phyloP scores from a whole-genome alignment of 495 filamentous ascomycete genomes.

The Cercophora newfieldiana region DNA sequence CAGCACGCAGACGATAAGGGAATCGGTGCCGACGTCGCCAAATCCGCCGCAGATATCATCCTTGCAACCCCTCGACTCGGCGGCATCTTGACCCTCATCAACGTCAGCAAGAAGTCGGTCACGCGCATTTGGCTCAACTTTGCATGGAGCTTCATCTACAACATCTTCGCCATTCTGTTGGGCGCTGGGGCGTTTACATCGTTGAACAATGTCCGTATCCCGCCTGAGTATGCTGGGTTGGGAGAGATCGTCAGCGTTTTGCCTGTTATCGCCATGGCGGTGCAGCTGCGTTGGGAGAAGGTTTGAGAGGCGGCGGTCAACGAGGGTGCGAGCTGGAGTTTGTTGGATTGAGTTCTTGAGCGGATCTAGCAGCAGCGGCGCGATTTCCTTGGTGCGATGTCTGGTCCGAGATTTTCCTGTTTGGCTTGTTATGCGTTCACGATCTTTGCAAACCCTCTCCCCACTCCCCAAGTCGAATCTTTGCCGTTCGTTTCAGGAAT shows the following conservation, averaged over 20 bases:
- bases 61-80: slow-evolving; percentile 57
- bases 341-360: too few species aligned
- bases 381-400: too few species aligned
- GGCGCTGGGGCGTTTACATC: slow-evolving; percentile 67
- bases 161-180: slow-evolving; percentile 68
- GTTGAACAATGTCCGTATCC: slow-evolving; percentile 52
- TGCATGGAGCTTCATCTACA: slow-evolving; percentile 71
- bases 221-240: slow-evolving; percentile 71
- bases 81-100: slow-evolving; percentile 60
- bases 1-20: slow-evolving; percentile 56
- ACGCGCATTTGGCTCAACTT: slow-evolving; percentile 69
- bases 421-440: too few species aligned
- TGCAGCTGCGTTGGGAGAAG: slow-evolving; percentile 22
- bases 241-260: slow-evolving; percentile 78
- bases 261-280: slow-evolving; percentile 65
- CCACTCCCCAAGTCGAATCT: too few species aligned
- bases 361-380: too few species aligned
- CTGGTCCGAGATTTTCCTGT: too few species aligned
- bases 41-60: slow-evolving; percentile 68
- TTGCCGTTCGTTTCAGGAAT: too few species aligned
- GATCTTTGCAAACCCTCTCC: too few species aligned
- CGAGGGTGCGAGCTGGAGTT: too few species aligned
- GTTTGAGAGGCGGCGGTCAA: slow-evolving; percentile 11
- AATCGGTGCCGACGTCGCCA: slow-evolving; percentile 64
- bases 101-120: slow-evolving; percentile 56